phyloP scores from a whole-genome alignment of 345 rosid genomes.

The Hypericum androsaemum region DNA sequence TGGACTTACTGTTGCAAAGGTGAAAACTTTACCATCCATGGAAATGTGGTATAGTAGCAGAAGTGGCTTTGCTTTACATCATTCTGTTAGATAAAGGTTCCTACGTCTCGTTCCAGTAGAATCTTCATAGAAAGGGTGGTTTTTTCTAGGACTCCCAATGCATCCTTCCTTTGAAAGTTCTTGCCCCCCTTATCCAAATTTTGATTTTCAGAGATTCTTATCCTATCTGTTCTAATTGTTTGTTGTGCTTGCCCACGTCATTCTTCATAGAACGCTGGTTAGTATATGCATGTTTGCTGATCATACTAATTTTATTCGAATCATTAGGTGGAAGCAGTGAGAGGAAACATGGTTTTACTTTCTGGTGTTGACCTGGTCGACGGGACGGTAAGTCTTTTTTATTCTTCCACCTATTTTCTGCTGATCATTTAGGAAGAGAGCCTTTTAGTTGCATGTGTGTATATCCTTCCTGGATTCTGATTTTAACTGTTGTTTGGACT shows the following conservation, averaged over 20 bases:
- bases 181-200: no score
- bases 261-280: no score
- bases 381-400: constrained; percentile 61
- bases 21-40: constrained; percentile 13
- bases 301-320: not conserved
- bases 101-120: no score
- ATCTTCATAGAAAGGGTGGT: no score
- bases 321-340: constrained; percentile 66
- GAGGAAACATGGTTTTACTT: constrained; percentile 56
- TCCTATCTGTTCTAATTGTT: no score
- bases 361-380: constrained; percentile 94
- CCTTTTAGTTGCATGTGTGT: not conserved
- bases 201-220: no score
- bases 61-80: not conserved
- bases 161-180: no score
- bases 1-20: constrained; percentile 92
- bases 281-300: no score
- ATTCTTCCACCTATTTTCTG: not conserved
- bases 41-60: not conserved
- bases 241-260: no score
- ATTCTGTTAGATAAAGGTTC: no score
- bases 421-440: not conserved
- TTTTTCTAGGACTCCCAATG: no score
- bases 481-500: constrained; percentile 8
- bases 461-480: constrained; percentile 1